These are phyloP conservation scores for Amanita fuliginea DNA, from an alignment of 768 basidiomycete genomes.

Conservation along the genomic window DNA sequence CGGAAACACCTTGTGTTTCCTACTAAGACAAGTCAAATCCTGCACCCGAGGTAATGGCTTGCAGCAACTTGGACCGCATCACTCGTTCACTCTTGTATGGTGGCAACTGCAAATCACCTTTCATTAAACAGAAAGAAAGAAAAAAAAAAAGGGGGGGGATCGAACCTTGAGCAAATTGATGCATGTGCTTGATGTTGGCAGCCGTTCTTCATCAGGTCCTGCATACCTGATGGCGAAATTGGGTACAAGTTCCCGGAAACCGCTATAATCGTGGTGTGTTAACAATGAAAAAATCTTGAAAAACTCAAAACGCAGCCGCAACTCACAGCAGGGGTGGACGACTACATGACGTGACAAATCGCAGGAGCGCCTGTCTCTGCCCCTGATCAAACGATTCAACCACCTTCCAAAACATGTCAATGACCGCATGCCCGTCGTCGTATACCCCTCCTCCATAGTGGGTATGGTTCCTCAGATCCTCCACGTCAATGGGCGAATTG, in stretches of 20 bases:
- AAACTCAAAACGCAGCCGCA: neutral
- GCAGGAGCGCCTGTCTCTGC: conserved; percentile 64
- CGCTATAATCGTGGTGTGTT: conserved; percentile 26
- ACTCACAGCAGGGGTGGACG: conserved; percentile 78
- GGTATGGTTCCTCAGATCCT: conserved; percentile 68
- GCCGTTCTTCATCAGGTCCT: conserved; percentile 56
- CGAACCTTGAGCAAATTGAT: conserved; percentile 83
- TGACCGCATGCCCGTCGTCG: conserved; percentile 57
- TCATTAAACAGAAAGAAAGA: too few species aligned
- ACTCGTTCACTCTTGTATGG: conserved; percentile 51
- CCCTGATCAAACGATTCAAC: conserved; percentile 72
- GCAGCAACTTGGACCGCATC: conserved; percentile 66
- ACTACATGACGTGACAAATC: conserved; percentile 91
- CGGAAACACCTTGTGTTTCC: neutral
- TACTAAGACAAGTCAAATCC: conserved; percentile 66
- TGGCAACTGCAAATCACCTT: conserved; percentile 41
- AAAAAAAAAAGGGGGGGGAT: too few species aligned
- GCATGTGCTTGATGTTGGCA: conserved; percentile 78
- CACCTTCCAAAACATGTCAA: conserved; percentile 78
- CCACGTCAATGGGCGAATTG: conserved; percentile 73
- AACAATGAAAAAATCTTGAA: neutral
- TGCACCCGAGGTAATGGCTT: conserved; percentile 79
- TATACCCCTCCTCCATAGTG: conserved; percentile 81
- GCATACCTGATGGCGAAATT: conserved; percentile 83
- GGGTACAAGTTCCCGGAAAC: conserved; percentile 81